Evolutionary conservation across 257 asterid genomes (phyloP).

Genomic region (Rhazya stricta): DNA sequence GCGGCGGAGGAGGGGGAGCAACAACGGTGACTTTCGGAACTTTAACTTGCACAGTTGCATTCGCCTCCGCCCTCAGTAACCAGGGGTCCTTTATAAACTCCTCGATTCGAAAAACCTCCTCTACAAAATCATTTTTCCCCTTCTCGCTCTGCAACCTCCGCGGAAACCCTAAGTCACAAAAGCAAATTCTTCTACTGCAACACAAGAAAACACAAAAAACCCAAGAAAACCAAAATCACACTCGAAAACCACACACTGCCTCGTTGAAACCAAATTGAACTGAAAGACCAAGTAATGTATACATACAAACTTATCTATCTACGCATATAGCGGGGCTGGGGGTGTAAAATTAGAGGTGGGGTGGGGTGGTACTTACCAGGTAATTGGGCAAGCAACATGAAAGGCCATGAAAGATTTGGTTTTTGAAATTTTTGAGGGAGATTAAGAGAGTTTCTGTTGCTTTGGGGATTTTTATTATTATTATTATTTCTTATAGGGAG

Average conservation of each 20-base stretch:
- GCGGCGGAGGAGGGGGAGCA: slow-evolving; percentile 36
- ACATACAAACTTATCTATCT: slow-evolving; percentile 21
- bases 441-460: slow-evolving; percentile 20
- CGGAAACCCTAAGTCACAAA: slow-evolving; percentile 73
- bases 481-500: slow-evolving; percentile 7
- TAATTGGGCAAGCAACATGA: slow-evolving; percentile 99
- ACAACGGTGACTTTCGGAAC: slow-evolving; percentile 73
- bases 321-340: neutral
- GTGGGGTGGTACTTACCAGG: slow-evolving; percentile 58
- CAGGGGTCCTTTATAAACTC: slow-evolving; percentile 83
- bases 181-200: slow-evolving; percentile 87
- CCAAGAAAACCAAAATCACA: slow-evolving; percentile 22
- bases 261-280: neutral
- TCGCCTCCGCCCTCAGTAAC: slow-evolving; percentile 60
- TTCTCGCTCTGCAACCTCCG: slow-evolving; percentile 51
- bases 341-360: slow-evolving; percentile 23
- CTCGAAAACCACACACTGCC: slow-evolving; percentile 30
- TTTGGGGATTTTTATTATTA: slow-evolving; percentile 17
- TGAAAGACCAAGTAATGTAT: slow-evolving; percentile 16
- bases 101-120: slow-evolving; percentile 69
- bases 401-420: slow-evolving; percentile 69
- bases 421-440: slow-evolving; percentile 28
- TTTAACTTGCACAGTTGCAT: slow-evolving; percentile 72
- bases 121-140: slow-evolving; percentile 54
- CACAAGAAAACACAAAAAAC: slow-evolving; percentile 23